Evolutionary conservation across 208 protist species (phyloP), one percentile per base, ranked within the genome.

Genomic region (Crithidia expoeki): DNA sequence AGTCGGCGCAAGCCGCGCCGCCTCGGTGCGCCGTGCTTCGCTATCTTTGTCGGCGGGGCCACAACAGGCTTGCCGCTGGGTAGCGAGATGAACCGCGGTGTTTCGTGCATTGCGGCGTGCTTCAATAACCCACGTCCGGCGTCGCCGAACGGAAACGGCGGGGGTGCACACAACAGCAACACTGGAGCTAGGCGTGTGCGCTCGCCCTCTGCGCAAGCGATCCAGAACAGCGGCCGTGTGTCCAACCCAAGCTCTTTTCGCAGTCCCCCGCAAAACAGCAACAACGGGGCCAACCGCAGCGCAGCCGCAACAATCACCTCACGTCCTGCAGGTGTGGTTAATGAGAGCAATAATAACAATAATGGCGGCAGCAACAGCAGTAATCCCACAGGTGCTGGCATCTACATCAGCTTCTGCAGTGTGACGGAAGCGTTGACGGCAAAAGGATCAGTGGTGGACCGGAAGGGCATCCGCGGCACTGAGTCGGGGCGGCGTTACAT

Each of bases 21-120:
- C 12, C 40, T 53, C 28, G 52, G 60, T 52, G 64, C 74, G n/a
- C 74, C 79, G 33, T 76, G 74, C 68, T 84, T 84, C 28, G 79
- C 74, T 21, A 59, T 84, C 40, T 80, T 76, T 19, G 62, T 76
- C 2, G 71, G 71, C 23, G 71, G 71, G 17, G 71, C 63, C 28
- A 50, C 34, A 1, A 42, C 55, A 2, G 71, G 71, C 11, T 21
- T 66, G 7, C 60, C 60, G 9, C 10, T 49, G 44, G 21, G 4
- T 46, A 55, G 19, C 28, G 60, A 65, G 46, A 14, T 49, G 30
- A 33, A 50, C 36, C 62, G 58, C 11, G 36, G 47, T 47, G 61
- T 70, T 19, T 47, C 67, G 32, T 59, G 62, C 32, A 66, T 84
- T n/a, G 72, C 70, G 14, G 68, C 59, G 47, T 84, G 79, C 56